phyloP scores from a whole-genome alignment of 768 basidiomycete genomes.

The Macrolepiota fuliginosa region DNA sequence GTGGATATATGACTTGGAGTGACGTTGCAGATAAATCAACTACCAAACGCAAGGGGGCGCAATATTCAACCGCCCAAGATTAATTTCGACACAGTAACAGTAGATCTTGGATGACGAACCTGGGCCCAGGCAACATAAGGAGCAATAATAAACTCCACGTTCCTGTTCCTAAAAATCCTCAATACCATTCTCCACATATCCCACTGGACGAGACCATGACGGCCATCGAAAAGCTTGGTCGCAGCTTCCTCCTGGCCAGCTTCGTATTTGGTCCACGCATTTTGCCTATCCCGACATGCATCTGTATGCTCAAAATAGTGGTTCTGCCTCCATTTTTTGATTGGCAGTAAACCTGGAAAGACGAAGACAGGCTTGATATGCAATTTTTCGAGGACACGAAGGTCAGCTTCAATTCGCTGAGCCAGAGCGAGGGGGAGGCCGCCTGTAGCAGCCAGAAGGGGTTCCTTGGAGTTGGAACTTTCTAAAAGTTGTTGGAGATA shows the following conservation, averaged over 20 bases:
- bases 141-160: constrained; percentile 94
- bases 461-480: constrained; percentile 76
- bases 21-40: constrained; percentile 94
- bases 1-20: constrained; percentile 91
- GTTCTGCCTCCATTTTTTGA: constrained; percentile 67
- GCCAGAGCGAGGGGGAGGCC: constrained; percentile 90
- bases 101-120: constrained; percentile 48
- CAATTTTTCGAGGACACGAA: constrained; percentile 85
- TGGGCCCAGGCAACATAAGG: constrained; percentile 96
- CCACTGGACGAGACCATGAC: constrained; percentile 73
- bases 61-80: neutral
- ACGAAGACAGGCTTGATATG: constrained; percentile 99
- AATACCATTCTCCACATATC: constrained; percentile 95
- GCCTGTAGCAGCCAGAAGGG: constrained; percentile 91
- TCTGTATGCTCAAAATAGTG: constrained; percentile 59
- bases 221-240: constrained; percentile 76
- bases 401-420: constrained; percentile 86
- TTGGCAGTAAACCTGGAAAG: constrained; percentile 85
- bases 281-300: constrained; percentile 70
- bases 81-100: neutral
- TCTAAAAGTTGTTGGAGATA: constrained; percentile 83
- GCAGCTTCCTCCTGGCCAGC: constrained; percentile 88
- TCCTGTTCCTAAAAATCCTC: constrained; percentile 89
- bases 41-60: constrained; percentile 26
- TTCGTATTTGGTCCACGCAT: constrained; percentile 95